Base-by-base conservation (phyloP, 1,284 basidiomycete species). In the Papiliotrema nemorosa region DNA sequence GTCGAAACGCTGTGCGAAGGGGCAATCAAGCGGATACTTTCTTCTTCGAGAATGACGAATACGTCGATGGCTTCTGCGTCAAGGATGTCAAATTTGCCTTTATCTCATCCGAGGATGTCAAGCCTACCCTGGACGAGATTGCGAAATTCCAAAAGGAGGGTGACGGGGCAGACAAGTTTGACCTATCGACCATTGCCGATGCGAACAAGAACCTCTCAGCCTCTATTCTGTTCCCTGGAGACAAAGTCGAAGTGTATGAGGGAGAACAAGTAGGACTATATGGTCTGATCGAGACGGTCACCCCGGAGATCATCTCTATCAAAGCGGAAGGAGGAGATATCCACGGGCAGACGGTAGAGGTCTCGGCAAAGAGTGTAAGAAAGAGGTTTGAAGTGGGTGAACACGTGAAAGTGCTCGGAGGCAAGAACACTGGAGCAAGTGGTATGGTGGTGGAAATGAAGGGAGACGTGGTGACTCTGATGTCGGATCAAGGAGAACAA, bases 401-500 rank as follows among this genome's bases (percentile, higher is more conserved):
- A 74, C 96, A 99, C 68, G 90, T 99, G 77, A 97, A 97, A 78
- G 94, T 98, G 52, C 91, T 97, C 83, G 81, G 85, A 6, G 94
- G 94, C 22, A 87, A 93, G 76, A 97, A 97, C 67, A 82, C 84
- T 9, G 90, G 96, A 66, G 92, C 97, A 76, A 96, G 92, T 5
- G 94, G 94, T 78, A 80, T 98, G 63, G 93, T 98, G 21, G 88
- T 98, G 38, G 87, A 90, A 27, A 88, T 97, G 20, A 80, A 87
- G 24, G 87, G 88, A 54, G 91, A 92, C 58, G 82, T 94, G 9
- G 90, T 97, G 13, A 97, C 94, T 0, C 93, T 98, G 79, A 78
- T 97, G 58, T 96, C 90, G n/a, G 94, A 97, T 72, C 87, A 97
- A 83, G 88, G 88, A 4, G 86, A 93, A 81, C 86, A 90, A 68